Percentiles rank a stretch among this genome's conserved stretches.
Conservation (phyloP, 139 green algal species). For the Nannochloris sp. region DNA sequence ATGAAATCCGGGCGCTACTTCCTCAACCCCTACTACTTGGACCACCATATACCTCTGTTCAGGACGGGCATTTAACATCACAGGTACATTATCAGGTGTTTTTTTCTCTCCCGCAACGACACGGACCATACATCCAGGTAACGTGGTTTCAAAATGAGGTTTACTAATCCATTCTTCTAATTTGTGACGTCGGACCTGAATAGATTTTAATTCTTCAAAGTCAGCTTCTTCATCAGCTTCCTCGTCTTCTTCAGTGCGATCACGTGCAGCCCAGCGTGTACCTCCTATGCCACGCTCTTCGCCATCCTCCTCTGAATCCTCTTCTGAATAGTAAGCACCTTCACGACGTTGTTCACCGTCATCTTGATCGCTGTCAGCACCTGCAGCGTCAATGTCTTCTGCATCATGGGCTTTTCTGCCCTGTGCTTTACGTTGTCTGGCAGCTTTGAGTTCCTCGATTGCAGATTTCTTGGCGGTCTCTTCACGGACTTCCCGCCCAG, state of each 20-base stretch:
- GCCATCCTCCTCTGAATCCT: not conserved
- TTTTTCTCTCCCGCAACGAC: conserved; percentile 1
- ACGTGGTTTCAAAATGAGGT: conserved; percentile 39
- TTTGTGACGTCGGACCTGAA: conserved; percentile 36
- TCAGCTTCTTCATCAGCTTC: conserved; percentile 39
- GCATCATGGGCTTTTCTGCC: not conserved
- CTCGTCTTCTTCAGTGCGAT: not conserved
- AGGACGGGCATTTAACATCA: not conserved
- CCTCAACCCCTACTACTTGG: conserved; percentile 30
- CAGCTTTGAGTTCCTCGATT: conserved; percentile 39
- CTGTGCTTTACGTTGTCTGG: conserved; percentile 15
- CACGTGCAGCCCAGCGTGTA: not conserved
- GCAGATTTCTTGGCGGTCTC: conserved; percentile 34
- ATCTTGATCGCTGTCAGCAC: conserved; percentile 6
- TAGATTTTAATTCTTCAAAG: conserved; percentile 27
- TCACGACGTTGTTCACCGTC: not conserved
- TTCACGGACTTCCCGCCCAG: conserved; percentile 19
- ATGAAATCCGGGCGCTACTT: conserved; percentile 28
- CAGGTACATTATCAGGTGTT: not conserved
- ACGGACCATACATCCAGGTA: conserved; percentile 40
- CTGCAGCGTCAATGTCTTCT: not conserved
- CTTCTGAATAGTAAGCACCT: not conserved
- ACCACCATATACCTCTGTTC: conserved; percentile 17
- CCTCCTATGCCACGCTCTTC: too few relatives aligned
- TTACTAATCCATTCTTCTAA: conserved; percentile 50